Conservation (phyloP, 2,329 filamentous ascomycete genomes). For the Chalara sp. region DNA sequence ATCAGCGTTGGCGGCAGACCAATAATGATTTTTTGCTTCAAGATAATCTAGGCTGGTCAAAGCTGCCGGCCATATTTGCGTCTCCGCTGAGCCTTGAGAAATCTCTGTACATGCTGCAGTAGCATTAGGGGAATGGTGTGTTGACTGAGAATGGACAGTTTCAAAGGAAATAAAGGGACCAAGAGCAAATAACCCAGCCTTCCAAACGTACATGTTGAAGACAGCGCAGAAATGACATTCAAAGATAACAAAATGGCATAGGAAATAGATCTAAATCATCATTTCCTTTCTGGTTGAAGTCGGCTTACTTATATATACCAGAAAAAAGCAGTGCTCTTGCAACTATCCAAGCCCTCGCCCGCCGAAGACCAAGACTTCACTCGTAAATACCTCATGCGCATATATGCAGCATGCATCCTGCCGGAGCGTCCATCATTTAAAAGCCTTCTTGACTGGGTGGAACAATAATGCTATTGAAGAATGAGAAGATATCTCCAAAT, state of each 20-base stretch:
- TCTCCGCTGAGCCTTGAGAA: neutral
- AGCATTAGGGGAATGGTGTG: neutral
- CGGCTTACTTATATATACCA: neutral
- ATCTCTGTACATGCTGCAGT: conserved; percentile 4
- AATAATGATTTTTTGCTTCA: conserved; percentile 24
- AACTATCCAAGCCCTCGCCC: neutral
- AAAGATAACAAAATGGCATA: neutral
- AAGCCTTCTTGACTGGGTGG: too few relatives aligned
- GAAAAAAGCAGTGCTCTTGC: neutral
- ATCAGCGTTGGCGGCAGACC: conserved; percentile 28
- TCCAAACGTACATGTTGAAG: neutral
- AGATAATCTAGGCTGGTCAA: conserved; percentile 8
- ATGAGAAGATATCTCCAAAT: too few relatives aligned
- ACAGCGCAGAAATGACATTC: neutral
- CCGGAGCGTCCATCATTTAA: neutral
- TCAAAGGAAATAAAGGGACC: neutral
- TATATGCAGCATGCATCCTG: neutral
- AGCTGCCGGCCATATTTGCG: conserved; percentile 3
- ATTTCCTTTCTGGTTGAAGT: neutral
- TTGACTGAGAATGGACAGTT: neutral
- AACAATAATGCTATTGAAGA: too few relatives aligned
- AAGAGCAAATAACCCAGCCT: neutral
- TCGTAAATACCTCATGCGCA: neutral
- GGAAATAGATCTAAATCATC: neutral
- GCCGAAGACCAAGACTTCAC: neutral